Evolutionary conservation across 768 basidiomycete species (phyloP).

Genomic region (Auricularia cornea): DNA sequence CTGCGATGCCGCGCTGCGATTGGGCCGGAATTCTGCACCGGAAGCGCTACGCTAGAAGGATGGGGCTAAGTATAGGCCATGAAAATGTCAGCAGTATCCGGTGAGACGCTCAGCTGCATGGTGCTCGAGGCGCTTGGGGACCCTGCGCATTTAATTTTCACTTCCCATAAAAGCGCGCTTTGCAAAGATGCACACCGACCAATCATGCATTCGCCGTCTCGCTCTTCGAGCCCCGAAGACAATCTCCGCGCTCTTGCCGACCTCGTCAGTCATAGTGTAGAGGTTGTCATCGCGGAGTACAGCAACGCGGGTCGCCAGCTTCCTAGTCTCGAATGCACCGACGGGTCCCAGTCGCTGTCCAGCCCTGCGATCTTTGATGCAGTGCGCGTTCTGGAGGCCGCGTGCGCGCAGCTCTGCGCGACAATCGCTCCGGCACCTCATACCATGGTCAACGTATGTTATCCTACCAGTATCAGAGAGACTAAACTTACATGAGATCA

Average conservation of each 20-base stretch:
- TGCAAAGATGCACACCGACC: too few relatives aligned
- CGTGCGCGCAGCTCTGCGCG: constrained; percentile 15
- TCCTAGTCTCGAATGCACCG: constrained; percentile 6
- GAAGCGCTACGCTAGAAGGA: too few relatives aligned
- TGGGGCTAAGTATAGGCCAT: too few relatives aligned
- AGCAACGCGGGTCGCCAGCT: constrained; percentile 6
- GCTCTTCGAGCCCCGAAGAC: too few relatives aligned
- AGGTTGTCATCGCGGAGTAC: constrained; percentile 13
- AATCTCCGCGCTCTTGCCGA: constrained; percentile 21
- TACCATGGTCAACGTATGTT: constrained; percentile 12
- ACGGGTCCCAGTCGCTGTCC: constrained; percentile 6
- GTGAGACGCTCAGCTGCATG: too few relatives aligned
- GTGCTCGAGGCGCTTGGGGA: too few relatives aligned
- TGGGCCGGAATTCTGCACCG: too few relatives aligned
- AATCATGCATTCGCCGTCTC: too few relatives aligned
- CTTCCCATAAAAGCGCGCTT: too few relatives aligned
- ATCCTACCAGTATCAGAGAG: not conserved
- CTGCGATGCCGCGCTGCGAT: too few relatives aligned
- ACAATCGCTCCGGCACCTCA: constrained; percentile 12
- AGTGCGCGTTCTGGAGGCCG: constrained; percentile 14
- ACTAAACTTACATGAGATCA: not conserved
- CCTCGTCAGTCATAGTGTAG: constrained; percentile 22
- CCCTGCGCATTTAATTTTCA: too few relatives aligned
- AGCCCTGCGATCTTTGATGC: constrained; percentile 8
- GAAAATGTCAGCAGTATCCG: too few relatives aligned